These are phyloP conservation scores for Trichoderma reesei DNA, from an alignment of 495 filamentous ascomycete species.

Conservation along the genomic window DNA sequence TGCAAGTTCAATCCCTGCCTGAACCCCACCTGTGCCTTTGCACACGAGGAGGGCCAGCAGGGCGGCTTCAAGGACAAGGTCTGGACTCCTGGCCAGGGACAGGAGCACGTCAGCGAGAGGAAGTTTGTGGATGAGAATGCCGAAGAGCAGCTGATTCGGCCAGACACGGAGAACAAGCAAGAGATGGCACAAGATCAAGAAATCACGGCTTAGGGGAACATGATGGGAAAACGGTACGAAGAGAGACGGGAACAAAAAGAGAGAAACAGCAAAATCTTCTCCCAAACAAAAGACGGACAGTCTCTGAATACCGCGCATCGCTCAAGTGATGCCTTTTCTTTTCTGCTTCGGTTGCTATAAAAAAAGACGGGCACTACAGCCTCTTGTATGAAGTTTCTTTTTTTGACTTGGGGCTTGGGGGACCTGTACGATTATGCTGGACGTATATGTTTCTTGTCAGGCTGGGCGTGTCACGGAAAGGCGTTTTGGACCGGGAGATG, in stretches of 20 bases:
- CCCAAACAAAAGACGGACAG: neutral
- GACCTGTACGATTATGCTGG: conserved; percentile 8
- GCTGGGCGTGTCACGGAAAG: neutral
- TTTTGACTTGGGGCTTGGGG: neutral
- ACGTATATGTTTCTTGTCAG: conserved; percentile 8
- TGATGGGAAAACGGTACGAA: neutral
- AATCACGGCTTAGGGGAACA: conserved; percentile 12
- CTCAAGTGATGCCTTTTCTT: neutral
- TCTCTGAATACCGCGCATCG: neutral
- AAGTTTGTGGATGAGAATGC: conserved; percentile 71
- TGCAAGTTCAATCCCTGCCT: conserved; percentile 92
- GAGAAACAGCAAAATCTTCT: neutral
- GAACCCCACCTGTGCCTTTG: conserved; percentile 75
- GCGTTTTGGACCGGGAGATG: conserved; percentile 4
- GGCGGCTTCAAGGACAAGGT: conserved; percentile 79
- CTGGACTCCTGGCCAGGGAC: conserved; percentile 59
- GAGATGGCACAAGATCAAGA: conserved; percentile 16
- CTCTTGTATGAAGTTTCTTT: neutral
- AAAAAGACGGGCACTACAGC: neutral
- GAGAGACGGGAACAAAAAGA: neutral
- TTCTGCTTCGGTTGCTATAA: neutral
- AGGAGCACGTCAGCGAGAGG: conserved; percentile 74
- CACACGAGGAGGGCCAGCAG: conserved; percentile 84
- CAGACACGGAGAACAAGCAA: conserved; percentile 33
- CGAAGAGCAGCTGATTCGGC: conserved; percentile 69